A percentile compares a stretch with the other conserved stretches of the same genome.
phyloP scores from a whole-genome alignment of 352 stramenopile genomes.

The Peronospora farinosa region DNA sequence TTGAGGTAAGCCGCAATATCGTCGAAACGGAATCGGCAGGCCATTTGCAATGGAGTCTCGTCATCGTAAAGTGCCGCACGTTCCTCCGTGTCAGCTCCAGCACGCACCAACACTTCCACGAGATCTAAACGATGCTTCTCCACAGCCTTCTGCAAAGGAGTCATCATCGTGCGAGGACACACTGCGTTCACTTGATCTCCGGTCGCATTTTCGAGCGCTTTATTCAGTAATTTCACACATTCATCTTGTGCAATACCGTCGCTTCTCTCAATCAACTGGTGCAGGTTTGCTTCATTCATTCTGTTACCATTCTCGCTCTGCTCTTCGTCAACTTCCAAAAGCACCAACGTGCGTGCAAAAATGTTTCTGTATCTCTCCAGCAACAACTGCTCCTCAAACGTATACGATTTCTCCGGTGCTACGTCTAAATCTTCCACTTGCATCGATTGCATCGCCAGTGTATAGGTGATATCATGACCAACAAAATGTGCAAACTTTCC shows the following conservation, averaged over 20 bases:
- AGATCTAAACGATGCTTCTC: constrained; percentile 50
- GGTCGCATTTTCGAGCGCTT: constrained; percentile 15
- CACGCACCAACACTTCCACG: constrained; percentile 36
- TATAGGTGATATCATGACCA: constrained; percentile 56
- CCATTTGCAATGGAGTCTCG: constrained; percentile 57
- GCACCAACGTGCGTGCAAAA: constrained; percentile 35
- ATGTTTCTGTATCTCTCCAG: constrained; percentile 46
- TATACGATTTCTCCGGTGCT: constrained; percentile 29
- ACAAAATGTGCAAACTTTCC: constrained; percentile 47
- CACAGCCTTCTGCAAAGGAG: constrained; percentile 58
- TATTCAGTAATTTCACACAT: constrained; percentile 10
- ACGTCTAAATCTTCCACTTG: constrained; percentile 37
- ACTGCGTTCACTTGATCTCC: constrained; percentile 30
- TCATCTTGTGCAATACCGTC: constrained; percentile 11
- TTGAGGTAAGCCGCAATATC: constrained; percentile 34
- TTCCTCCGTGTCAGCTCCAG: constrained; percentile 36
- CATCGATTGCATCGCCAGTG: constrained; percentile 42
- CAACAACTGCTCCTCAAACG: constrained; percentile 51
- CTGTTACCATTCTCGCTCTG: constrained; percentile 4
- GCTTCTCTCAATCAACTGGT: constrained; percentile 39
- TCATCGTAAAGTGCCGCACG: constrained; percentile 51
- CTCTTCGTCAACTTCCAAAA: constrained; percentile 24
- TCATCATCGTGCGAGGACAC: constrained; percentile 54
- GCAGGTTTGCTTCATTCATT: constrained; percentile 26
- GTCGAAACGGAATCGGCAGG: constrained; percentile 42